Percentiles rank a stretch among this genome's conserved stretches.
Conservation (phyloP, 306 rosid species). For the Ziziphus jujuba region DNA sequence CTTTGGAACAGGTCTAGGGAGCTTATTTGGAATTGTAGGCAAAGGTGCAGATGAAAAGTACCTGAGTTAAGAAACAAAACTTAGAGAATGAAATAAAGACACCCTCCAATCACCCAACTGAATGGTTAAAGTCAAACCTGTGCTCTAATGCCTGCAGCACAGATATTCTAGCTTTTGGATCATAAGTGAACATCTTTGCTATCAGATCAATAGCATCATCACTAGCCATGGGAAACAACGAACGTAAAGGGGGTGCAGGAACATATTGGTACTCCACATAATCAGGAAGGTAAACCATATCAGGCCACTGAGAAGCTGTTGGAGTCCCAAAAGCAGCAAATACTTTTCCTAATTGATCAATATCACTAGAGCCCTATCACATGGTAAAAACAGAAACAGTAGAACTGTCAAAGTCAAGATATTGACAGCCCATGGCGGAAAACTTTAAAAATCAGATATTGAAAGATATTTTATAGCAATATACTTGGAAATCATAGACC, state of each 20-base stretch:
- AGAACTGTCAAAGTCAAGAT: conserved; percentile 16
- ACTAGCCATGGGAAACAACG: conserved; percentile 85
- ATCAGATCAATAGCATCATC: conserved; percentile 88
- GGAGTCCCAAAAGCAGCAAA: conserved; percentile 97
- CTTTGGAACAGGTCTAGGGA: conserved; percentile 93
- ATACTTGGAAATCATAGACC: not conserved
- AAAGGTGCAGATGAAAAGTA: conserved; percentile 80
- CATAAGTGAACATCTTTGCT: conserved; percentile 93
- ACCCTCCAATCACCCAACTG: conserved; percentile 7
- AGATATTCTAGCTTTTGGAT: conserved; percentile 84
- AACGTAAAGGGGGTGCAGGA: conserved; percentile 79
- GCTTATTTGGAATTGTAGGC: conserved; percentile 81
- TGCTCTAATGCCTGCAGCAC: conserved; percentile 92
- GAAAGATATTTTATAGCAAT: not conserved
- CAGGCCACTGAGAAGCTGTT: conserved; percentile 90
- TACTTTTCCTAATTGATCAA: conserved; percentile 93
- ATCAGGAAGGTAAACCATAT: conserved; percentile 84
- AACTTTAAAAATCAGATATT: not conserved
- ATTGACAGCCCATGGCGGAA: conserved; percentile 12
- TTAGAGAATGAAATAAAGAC: not conserved
- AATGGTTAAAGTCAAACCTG: conserved; percentile 46
- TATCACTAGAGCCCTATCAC: conserved; percentile 87
- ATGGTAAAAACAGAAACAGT: conserved; percentile 4
- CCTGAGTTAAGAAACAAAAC: conserved; percentile 41
- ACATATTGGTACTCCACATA: conserved; percentile 93